phyloP scores from a whole-genome alignment of 768 basidiomycete species.

The Podaxis sp. region DNA sequence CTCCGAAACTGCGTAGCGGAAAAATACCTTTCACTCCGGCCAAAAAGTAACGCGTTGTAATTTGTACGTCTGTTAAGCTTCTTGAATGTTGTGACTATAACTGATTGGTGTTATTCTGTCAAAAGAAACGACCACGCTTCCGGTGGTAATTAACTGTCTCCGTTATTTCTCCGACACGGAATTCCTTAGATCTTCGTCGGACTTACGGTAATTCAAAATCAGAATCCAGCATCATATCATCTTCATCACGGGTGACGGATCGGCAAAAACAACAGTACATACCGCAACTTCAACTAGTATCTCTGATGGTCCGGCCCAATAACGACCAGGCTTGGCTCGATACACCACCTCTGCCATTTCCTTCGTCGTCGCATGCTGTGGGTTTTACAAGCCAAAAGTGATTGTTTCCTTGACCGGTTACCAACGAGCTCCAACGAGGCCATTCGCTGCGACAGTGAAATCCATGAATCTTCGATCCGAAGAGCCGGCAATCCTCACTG shows the following conservation, averaged over 20 bases:
- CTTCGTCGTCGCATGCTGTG: neutral
- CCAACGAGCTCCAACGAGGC: neutral
- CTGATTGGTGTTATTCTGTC: neutral
- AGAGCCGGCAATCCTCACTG: neutral
- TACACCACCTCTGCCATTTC: neutral
- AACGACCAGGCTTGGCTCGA: neutral
- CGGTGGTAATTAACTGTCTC: neutral
- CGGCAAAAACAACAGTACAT: neutral
- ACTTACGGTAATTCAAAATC: neutral
- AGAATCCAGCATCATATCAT: neutral
- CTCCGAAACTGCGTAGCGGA: neutral
- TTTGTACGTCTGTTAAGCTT: neutral
- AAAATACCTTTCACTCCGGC: neutral
- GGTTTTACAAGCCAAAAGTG: neutral
- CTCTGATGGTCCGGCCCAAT: neutral
- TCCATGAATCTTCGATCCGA: neutral
- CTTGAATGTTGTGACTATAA: neutral
- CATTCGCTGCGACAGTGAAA: neutral
- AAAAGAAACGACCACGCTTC: neutral
- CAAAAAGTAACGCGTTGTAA: neutral
- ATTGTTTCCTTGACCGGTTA: neutral
- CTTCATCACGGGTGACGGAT: neutral
- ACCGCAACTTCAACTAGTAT: neutral
- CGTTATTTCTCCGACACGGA: neutral
- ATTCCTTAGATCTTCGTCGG: neutral